These are phyloP conservation scores for Mycena crocata DNA, from an alignment of 768 basidiomycete species.

Conservation along the genomic window DNA sequence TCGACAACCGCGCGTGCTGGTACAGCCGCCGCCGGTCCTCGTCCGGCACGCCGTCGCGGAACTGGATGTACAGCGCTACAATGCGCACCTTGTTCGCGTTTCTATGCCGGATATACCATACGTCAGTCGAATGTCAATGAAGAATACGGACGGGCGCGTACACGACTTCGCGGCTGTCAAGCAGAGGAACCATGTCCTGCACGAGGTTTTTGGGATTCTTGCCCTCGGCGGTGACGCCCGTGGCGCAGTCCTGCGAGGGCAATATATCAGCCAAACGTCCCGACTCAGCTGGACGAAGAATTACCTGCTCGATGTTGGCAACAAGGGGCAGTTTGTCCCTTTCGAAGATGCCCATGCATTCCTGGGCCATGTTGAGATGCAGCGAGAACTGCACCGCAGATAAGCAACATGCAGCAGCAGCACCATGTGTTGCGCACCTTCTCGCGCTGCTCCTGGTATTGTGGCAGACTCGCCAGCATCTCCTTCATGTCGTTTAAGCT, in stretches of 20 bases:
- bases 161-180: slow-evolving; percentile 90
- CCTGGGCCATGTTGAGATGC: slow-evolving; percentile 97
- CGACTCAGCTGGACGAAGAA: background rate
- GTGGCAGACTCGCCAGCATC: slow-evolving; percentile 94
- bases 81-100: slow-evolving; percentile 95
- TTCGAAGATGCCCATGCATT: slow-evolving; percentile 96
- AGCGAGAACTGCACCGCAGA: slow-evolving; percentile 80
- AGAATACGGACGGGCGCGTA: slow-evolving; percentile 47
- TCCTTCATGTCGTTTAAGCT: slow-evolving; percentile 99
- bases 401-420: background rate
- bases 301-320: slow-evolving; percentile 91
- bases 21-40: slow-evolving; percentile 95
- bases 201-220: slow-evolving; percentile 95
- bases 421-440: slow-evolving; percentile 62
- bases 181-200: slow-evolving; percentile 97
- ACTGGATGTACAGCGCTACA: slow-evolving; percentile 94
- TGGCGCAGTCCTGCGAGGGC: slow-evolving; percentile 83
- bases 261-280: background rate
- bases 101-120: slow-evolving; percentile 53
- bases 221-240: slow-evolving; percentile 90
- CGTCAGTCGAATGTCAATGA: background rate
- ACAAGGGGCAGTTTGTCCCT: slow-evolving; percentile 84
- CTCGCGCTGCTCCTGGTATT: slow-evolving; percentile 95
- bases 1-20: slow-evolving; percentile 89
- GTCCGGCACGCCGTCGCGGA: slow-evolving; percentile 97